phyloP scores from a whole-genome alignment of 2,329 filamentous ascomycete genomes.

The Ceratocystis ficicola region DNA sequence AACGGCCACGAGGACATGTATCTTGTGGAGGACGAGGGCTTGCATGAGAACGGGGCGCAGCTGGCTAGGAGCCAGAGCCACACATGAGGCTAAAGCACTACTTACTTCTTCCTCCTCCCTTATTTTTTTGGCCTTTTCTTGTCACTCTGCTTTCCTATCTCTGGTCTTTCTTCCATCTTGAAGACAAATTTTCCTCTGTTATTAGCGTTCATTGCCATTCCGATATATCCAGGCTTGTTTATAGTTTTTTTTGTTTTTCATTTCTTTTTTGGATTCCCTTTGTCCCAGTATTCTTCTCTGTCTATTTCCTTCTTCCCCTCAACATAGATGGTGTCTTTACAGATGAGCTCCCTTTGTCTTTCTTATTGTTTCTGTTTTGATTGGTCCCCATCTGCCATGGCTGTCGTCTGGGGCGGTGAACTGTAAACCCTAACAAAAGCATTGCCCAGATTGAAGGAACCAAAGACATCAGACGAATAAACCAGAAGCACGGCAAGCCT shows the following conservation, averaged over 20 bases:
- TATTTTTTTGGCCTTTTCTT: not conserved
- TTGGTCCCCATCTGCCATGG: not conserved
- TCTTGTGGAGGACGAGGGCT: slow-evolving; percentile 17
- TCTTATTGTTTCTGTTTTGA: not conserved
- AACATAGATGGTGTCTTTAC: slow-evolving; percentile 2
- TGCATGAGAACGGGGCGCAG: not conserved
- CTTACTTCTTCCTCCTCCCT: not conserved
- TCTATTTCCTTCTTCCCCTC: not conserved
- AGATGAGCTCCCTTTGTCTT: not conserved
- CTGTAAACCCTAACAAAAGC: not conserved
- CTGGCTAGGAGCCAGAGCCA: not conserved
- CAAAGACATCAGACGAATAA: too few relatives aligned
- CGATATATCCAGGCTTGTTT: slow-evolving; percentile 1
- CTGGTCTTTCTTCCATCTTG: not conserved
- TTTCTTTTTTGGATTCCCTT: not conserved
- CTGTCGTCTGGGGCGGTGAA: not conserved
- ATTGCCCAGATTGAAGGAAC: too few relatives aligned
- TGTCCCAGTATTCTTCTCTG: not conserved
- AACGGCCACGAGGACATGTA: slow-evolving; percentile 21
- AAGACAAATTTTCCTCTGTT: too few relatives aligned
- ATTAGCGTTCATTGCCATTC: not conserved
- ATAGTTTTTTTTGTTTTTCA: not conserved
- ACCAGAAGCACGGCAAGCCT: too few relatives aligned
- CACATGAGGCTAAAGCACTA: not conserved
- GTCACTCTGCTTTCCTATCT: not conserved